phyloP scores from a whole-genome alignment of 2,329 filamentous ascomycete species.

The Phaeosphaeriaceae sp. region DNA sequence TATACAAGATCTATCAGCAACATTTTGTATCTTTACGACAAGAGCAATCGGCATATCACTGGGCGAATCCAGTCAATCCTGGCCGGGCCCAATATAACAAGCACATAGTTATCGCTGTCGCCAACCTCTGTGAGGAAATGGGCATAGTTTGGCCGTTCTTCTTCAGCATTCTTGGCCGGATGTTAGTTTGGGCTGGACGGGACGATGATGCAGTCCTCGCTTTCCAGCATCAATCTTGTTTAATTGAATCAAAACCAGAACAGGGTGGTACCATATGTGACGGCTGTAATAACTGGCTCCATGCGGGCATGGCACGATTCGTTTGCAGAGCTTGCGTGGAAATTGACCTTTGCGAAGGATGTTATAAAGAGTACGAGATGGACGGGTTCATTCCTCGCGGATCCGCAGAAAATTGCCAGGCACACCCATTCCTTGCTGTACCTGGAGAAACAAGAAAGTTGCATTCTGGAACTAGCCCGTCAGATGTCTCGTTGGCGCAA shows the following conservation, averaged over 20 bases:
- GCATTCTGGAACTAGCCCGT: neutral
- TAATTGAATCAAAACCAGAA: neutral
- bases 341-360: too few species aligned
- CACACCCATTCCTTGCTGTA: neutral
- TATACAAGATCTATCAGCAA: conserved; percentile 10
- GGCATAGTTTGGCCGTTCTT: conserved; percentile 12
- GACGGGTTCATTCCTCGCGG: neutral
- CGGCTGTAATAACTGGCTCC: too few species aligned
- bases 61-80: neutral
- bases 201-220: neutral
- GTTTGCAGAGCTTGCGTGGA: too few species aligned
- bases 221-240: neutral
- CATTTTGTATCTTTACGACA: too few species aligned
- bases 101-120: neutral
- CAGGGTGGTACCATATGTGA: too few species aligned
- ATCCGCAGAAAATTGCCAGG: neutral
- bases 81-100: conserved; percentile 12
- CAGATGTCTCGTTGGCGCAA: too few species aligned
- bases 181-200: neutral
- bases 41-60: neutral
- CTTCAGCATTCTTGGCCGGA: conserved; percentile 3
- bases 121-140: conserved; percentile 9
- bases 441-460: neutral
- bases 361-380: neutral
- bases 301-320: too few species aligned